Conservation (phyloP, 148 eudicot genomes). For the Talinum fruticosum region DNA sequence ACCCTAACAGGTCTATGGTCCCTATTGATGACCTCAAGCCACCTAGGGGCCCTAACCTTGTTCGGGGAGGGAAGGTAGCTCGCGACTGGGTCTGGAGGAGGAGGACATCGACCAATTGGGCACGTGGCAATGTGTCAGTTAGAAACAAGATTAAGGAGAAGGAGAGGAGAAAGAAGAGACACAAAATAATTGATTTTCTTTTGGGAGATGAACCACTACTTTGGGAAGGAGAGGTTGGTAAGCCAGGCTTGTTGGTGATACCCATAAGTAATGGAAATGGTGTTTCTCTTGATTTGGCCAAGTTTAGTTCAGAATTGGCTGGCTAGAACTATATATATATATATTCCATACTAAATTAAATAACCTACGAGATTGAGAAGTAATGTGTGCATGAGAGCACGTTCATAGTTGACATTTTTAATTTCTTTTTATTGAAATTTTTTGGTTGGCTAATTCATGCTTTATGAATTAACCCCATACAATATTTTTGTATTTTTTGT, state of each 20-base stretch:
- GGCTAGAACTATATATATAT: not conserved
- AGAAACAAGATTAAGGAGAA: slow-evolving; percentile 28
- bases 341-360: not conserved
- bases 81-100: slow-evolving; percentile 14
- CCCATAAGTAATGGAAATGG: slow-evolving; percentile 7
- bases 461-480: not conserved
- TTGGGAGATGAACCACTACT: slow-evolving; percentile 8
- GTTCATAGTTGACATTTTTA: slow-evolving; percentile 3
- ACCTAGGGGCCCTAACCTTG: slow-evolving; percentile 31
- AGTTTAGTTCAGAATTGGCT: slow-evolving; percentile 15
- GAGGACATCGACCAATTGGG: slow-evolving; percentile 11
- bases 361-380: not conserved
- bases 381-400: slow-evolving; percentile 13
- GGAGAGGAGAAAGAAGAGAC: slow-evolving; percentile 24
- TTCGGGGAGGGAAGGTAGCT: not conserved
- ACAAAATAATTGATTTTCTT: slow-evolving; percentile 14
- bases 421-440: not conserved
- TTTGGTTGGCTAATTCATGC: not conserved
- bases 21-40: slow-evolving; percentile 36
- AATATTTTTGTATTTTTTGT: too few species aligned
- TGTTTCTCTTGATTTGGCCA: not conserved
- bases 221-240: slow-evolving; percentile 9
- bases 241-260: slow-evolving; percentile 20
- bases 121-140: slow-evolving; percentile 14
- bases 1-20: slow-evolving; percentile 31